A percentile compares a stretch with the other conserved stretches of the same genome.
Evolutionary conservation across 768 basidiomycete species (phyloP).

Genomic region (Serendipita sp.): DNA sequence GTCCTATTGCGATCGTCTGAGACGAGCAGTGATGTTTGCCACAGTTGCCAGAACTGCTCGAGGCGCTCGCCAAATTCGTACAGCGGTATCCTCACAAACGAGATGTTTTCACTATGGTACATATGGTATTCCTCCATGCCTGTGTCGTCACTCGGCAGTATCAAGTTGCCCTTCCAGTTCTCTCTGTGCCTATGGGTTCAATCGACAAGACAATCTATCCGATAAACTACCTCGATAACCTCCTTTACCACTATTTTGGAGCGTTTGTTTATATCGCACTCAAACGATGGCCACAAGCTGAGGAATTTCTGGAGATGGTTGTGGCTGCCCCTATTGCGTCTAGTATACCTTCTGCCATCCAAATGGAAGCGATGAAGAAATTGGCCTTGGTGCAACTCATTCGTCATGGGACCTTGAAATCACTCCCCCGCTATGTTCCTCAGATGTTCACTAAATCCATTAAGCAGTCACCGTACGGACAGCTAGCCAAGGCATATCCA

Average conservation of each 20-base stretch:
- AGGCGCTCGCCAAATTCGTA: slow-evolving; percentile 43
- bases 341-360: slow-evolving; percentile 41
- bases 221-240: slow-evolving; percentile 59
- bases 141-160: slow-evolving; percentile 43
- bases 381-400: slow-evolving; percentile 65
- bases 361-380: slow-evolving; percentile 81
- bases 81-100: slow-evolving; percentile 41
- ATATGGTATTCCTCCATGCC: slow-evolving; percentile 44
- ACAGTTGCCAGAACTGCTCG: slow-evolving; percentile 33
- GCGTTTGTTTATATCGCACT: slow-evolving; percentile 50
- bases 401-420: slow-evolving; percentile 37
- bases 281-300: slow-evolving; percentile 50
- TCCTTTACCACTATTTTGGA: slow-evolving; percentile 73
- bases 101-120: slow-evolving; percentile 51
- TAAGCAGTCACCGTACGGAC: slow-evolving; percentile 50
- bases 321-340: slow-evolving; percentile 42
- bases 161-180: slow-evolving; percentile 41
- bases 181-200: slow-evolving; percentile 45
- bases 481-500: slow-evolving; percentile 53
- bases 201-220: slow-evolving; percentile 38
- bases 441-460: slow-evolving; percentile 38
- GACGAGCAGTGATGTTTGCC: neutral
- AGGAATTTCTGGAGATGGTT: slow-evolving; percentile 68
- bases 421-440: slow-evolving; percentile 63
- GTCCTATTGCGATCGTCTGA: neutral